phyloP scores from a whole-genome alignment of 2,329 filamentous ascomycete species.

The Talaromyces sp. region DNA sequence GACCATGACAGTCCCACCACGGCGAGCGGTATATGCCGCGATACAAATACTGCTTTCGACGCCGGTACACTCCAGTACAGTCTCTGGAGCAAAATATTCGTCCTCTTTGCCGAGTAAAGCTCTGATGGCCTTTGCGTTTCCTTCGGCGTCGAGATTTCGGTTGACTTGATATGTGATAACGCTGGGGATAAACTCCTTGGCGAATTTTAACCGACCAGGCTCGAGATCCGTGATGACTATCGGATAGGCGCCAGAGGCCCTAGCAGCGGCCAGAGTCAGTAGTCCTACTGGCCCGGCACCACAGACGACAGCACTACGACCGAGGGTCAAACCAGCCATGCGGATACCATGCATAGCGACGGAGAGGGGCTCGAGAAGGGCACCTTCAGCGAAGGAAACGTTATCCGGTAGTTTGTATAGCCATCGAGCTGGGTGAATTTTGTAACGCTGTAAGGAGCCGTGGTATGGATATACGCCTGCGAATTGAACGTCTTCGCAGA shows the following conservation, averaged over 20 bases:
- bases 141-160: constrained; percentile 45
- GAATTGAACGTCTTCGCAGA: constrained; percentile 63
- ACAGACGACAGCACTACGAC: constrained; percentile 57
- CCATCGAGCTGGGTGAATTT: constrained; percentile 61
- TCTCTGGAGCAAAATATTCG: constrained; percentile 59
- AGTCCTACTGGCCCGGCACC: constrained; percentile 66
- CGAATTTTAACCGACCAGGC: constrained; percentile 56
- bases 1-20: constrained; percentile 62
- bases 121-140: constrained; percentile 55
- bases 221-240: constrained; percentile 65
- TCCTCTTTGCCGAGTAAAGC: constrained; percentile 51
- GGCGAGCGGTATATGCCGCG: constrained; percentile 56
- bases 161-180: constrained; percentile 57
- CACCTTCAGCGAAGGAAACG: constrained; percentile 58
- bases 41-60: constrained; percentile 63
- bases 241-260: constrained; percentile 63
- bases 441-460: constrained; percentile 62
- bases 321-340: constrained; percentile 54
- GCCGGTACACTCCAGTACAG: constrained; percentile 65
- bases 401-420: constrained; percentile 57
- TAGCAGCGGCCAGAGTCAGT: constrained; percentile 56
- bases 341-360: constrained; percentile 63
- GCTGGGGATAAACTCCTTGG: constrained; percentile 56
- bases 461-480: constrained; percentile 61
- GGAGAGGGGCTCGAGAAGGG: constrained; percentile 63